Evolutionary conservation across 2,329 filamentous ascomycete species (phyloP).

Genomic region (Sporothrix euskadiensis): DNA sequence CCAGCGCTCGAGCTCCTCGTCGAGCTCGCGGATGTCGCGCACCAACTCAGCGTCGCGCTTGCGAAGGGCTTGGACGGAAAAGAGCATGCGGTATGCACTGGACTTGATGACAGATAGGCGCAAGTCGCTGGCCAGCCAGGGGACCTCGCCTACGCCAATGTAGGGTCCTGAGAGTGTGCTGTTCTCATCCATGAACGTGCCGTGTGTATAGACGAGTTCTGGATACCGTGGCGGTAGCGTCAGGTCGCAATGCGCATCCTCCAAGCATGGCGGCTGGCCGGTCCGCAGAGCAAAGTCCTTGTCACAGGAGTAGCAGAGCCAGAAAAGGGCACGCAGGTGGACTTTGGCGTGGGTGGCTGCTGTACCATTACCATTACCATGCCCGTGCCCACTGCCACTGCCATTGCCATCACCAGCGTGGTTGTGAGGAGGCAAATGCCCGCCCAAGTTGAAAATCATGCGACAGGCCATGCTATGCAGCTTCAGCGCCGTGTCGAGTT

Average conservation of each 20-base stretch:
- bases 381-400: too few species aligned
- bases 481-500: not conserved
- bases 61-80: slow-evolving; percentile 49
- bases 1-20: slow-evolving; percentile 59
- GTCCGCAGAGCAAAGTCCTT: slow-evolving; percentile 58
- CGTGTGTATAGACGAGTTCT: not conserved
- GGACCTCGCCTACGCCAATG: not conserved
- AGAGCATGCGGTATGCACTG: slow-evolving; percentile 42
- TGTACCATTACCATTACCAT: not conserved
- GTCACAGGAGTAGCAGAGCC: slow-evolving; percentile 56
- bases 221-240: slow-evolving; percentile 43
- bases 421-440: not conserved
- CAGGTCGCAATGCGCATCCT: slow-evolving; percentile 55
- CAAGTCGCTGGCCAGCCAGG: not conserved
- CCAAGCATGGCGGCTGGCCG: slow-evolving; percentile 53
- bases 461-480: not conserved
- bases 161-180: not conserved
- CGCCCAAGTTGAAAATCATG: not conserved
- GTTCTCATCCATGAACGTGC: not conserved
- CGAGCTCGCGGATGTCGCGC: slow-evolving; percentile 56
- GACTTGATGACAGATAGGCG: not conserved
- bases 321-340: slow-evolving; percentile 51
- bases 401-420: not conserved
- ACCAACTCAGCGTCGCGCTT: slow-evolving; percentile 58
- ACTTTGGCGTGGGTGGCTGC: slow-evolving; percentile 39